Evolutionary conservation across 371 early-diverging fungal species (phyloP).

Genomic region (Gilbertella persicaria): DNA sequence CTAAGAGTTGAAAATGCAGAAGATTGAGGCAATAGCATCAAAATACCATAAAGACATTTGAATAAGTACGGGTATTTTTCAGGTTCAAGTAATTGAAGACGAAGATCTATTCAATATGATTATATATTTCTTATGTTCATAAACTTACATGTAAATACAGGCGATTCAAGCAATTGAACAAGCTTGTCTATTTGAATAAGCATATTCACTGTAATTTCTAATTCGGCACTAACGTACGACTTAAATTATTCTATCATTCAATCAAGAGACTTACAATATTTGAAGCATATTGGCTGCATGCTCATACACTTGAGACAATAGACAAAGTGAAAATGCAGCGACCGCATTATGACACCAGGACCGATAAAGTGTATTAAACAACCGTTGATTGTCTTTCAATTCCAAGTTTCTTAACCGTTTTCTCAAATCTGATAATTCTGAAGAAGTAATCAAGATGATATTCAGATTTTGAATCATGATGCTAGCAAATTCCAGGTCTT

Average conservation of each 20-base stretch:
- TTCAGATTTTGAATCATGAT: constrained; percentile 94
- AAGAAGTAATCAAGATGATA: constrained; percentile 87
- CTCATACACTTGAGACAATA: constrained; percentile 90
- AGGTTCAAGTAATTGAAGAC: constrained; percentile 90
- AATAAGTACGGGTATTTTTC: constrained; percentile 79
- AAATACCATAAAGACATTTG: constrained; percentile 87
- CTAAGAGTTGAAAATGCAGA: constrained; percentile 90
- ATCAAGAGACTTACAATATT: constrained; percentile 62
- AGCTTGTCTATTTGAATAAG: constrained; percentile 92
- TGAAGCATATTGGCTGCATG: constrained; percentile 77
- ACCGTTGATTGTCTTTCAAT: constrained; percentile 62
- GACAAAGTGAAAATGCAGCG: constrained; percentile 83
- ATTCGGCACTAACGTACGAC: constrained; percentile 61
- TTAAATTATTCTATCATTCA: background rate
- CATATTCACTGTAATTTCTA: constrained; percentile 88
- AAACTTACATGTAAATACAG: constrained; percentile 81
- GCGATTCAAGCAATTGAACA: constrained; percentile 92
- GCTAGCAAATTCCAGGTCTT: constrained; percentile 85
- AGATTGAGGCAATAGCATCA: constrained; percentile 93
- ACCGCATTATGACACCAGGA: constrained; percentile 94
- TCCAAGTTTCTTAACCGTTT: constrained; percentile 71
- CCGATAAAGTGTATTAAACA: constrained; percentile 80
- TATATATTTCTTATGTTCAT: background rate
- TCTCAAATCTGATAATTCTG: constrained; percentile 82
- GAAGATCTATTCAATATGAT: constrained; percentile 51